These are phyloP conservation scores for Pichia norvegensis DNA, from an alignment of 1,139 yeast genomes.

Conservation along the genomic window DNA sequence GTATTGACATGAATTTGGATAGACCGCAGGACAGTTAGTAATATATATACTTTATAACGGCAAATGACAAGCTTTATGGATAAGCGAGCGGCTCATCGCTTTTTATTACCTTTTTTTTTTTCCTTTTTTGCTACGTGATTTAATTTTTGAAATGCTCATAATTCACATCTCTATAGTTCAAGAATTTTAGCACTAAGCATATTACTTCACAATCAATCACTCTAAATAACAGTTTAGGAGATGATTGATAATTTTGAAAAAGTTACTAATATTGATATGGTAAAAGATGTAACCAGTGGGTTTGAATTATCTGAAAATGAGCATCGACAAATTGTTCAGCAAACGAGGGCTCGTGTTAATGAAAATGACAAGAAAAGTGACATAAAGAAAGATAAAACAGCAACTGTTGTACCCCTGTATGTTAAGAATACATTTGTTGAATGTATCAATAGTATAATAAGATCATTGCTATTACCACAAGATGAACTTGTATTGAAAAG, in stretches of 20 bases:
- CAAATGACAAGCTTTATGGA: no score
- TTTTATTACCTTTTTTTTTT: background rate
- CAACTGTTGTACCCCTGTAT: conserved; percentile 14
- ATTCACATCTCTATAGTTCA: no score
- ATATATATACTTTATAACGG: no score
- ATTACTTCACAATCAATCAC: background rate
- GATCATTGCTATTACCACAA: conserved; percentile 20
- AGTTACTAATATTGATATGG: conserved; percentile 7
- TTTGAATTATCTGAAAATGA: conserved; percentile 3
- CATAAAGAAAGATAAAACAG: conserved; percentile 3
- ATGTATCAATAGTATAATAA: conserved; percentile 18
- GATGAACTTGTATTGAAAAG: conserved; percentile 11
- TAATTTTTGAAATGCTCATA: background rate
- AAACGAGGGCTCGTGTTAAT: conserved; percentile 15
- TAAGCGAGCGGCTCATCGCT: background rate
- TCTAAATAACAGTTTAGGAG: background rate
- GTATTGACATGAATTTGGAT: conserved; percentile 6
- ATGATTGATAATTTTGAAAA: conserved; percentile 10
- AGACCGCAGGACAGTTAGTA: background rate
- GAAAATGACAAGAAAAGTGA: conserved; percentile 6
- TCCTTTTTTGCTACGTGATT: no score
- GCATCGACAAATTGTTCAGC: conserved; percentile 11
- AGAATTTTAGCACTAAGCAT: no score
- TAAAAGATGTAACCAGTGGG: background rate
- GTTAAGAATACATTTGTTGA: conserved; percentile 14